phyloP scores from a whole-genome alignment of 148 eudicot genomes.

The Mesembryanthemum crystallinum region DNA sequence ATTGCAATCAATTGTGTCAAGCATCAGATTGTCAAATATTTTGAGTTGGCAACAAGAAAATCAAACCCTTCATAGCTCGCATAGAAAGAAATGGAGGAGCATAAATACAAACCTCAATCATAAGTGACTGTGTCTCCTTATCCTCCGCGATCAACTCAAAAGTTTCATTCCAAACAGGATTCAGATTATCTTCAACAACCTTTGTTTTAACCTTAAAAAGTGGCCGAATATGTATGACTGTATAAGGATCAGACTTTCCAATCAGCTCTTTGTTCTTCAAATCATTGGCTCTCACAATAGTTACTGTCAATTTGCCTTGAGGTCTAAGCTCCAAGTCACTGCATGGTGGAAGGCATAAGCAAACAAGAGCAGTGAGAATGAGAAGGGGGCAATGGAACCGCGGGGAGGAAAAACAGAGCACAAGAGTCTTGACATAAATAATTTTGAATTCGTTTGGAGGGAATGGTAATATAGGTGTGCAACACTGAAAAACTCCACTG shows the following conservation, averaged over 20 bases:
- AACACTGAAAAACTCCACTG: neutral
- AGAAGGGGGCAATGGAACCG: neutral
- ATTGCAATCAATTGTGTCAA: neutral
- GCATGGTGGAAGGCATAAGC: constrained; percentile 29
- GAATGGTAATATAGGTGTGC: no score
- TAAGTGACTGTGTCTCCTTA: constrained; percentile 84
- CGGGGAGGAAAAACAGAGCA: neutral
- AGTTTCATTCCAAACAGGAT: constrained; percentile 90
- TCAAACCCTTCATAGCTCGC: neutral
- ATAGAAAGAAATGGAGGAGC: neutral
- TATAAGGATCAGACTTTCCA: constrained; percentile 97
- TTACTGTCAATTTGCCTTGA: constrained; percentile 73
- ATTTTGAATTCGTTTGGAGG: neutral
- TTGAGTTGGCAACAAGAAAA: neutral
- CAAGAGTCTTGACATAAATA: neutral
- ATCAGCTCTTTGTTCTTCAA: constrained; percentile 90
- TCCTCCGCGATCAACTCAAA: constrained; percentile 87
- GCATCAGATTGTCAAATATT: neutral
- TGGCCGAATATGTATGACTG: constrained; percentile 61
- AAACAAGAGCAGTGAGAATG: neutral
- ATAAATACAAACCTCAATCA: constrained; percentile 63
- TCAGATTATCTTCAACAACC: constrained; percentile 73
- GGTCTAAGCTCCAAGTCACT: constrained; percentile 99
- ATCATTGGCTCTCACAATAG: constrained; percentile 74
- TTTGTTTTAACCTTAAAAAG: constrained; percentile 86